phyloP scores from a whole-genome alignment of 495 filamentous ascomycete genomes.

The Melanomma pulvis-pyrius region DNA sequence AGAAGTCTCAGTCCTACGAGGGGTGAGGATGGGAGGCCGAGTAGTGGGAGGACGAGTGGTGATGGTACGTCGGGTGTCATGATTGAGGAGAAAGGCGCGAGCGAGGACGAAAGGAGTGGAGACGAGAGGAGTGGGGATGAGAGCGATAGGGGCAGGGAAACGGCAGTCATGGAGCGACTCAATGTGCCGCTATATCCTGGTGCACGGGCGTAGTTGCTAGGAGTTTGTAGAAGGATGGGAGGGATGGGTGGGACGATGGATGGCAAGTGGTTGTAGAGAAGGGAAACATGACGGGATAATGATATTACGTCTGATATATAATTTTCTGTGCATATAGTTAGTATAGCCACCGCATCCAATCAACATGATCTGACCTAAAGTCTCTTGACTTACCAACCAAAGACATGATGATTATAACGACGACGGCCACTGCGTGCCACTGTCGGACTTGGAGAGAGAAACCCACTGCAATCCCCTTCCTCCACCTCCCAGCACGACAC shows the following conservation, averaged over 20 bases:
- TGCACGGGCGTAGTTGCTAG: conserved; percentile 20
- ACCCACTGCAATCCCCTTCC: too few species aligned
- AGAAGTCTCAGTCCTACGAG: conserved; percentile 27
- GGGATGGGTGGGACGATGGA: not conserved
- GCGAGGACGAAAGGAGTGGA: conserved; percentile 36
- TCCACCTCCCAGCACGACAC: too few species aligned
- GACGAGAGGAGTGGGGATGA: conserved; percentile 19
- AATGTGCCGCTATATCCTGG: conserved; percentile 35
- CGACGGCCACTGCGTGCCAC: too few species aligned
- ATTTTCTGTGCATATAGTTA: too few species aligned
- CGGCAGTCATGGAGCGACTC: conserved; percentile 12
- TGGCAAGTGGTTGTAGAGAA: too few species aligned
- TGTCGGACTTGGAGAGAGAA: too few species aligned
- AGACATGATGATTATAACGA: too few species aligned
- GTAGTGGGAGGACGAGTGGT: conserved; percentile 32
- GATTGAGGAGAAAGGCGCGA: conserved; percentile 51
- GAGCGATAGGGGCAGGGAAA: not conserved
- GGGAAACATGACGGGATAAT: too few species aligned
- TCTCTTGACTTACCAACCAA: too few species aligned
- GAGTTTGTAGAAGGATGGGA: conserved; percentile 5
- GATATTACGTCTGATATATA: too few species aligned
- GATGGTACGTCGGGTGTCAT: conserved; percentile 47
- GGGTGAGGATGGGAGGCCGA: conserved; percentile 19
- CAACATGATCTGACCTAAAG: too few species aligned
- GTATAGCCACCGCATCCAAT: too few species aligned